A percentile compares a stretch with the other conserved stretches of the same genome.
These are phyloP conservation scores for Amylocarpus encephaloides DNA, from an alignment of 2,329 filamentous ascomycete species.

Conservation along the genomic window DNA sequence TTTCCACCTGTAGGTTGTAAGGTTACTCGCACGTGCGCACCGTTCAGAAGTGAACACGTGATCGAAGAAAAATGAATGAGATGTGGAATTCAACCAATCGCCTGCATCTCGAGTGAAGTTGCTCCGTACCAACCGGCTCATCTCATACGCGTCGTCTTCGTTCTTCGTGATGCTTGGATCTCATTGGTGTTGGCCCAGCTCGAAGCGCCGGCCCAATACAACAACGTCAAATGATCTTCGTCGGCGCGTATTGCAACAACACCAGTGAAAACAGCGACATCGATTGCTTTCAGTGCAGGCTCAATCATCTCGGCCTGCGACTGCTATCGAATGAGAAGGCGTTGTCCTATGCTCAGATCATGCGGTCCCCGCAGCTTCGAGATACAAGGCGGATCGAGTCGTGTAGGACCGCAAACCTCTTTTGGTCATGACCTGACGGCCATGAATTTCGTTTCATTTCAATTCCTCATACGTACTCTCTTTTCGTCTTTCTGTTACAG, in stretches of 20 bases:
- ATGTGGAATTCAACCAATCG: too few species aligned
- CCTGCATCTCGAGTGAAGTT: too few species aligned
- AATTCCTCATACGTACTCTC: constrained; percentile 11
- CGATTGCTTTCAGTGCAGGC: constrained; percentile 9
- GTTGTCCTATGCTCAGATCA: constrained; percentile 16
- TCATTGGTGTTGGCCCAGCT: constrained; percentile 11
- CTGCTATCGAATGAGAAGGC: constrained; percentile 26
- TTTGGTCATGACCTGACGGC: constrained; percentile 14
- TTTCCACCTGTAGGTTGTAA: too few species aligned
- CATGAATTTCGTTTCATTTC: constrained; percentile 26
- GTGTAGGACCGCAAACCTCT: constrained; percentile 9
- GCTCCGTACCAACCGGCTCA: not conserved
- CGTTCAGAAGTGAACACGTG: too few species aligned
- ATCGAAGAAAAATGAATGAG: too few species aligned
- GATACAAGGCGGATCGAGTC: constrained; percentile 9
- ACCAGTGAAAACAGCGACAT: constrained; percentile 18
- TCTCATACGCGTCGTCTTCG: not conserved
- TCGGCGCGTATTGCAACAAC: constrained; percentile 27
- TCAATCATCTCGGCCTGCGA: constrained; percentile 18
- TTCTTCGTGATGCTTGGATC: not conserved
- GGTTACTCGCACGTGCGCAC: too few species aligned
- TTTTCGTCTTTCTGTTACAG: constrained; percentile 13
- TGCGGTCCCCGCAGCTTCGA: constrained; percentile 6
- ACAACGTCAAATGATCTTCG: constrained; percentile 3
- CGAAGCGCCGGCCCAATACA: constrained; percentile 18